Evolutionary conservation across 352 stramenopile genomes (phyloP).

Genomic region (Pythium grandisporangium): DNA sequence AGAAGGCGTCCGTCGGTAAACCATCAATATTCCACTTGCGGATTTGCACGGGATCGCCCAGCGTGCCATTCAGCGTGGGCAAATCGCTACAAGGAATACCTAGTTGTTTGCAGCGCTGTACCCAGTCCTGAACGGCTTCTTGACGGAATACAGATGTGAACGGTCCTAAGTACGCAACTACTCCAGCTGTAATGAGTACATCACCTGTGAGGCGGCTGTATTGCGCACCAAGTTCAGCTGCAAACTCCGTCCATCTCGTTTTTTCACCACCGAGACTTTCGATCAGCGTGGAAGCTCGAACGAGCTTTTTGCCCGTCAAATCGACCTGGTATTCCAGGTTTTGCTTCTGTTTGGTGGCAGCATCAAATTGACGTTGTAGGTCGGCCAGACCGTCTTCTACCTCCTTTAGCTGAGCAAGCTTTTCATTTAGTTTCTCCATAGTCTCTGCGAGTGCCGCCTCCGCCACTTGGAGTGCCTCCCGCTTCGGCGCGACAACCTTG

Average conservation of each 20-base stretch:
- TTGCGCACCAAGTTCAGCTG: constrained; percentile 60
- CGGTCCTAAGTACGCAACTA: constrained; percentile 90
- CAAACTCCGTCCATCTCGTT: constrained; percentile 87
- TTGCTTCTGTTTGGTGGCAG: constrained; percentile 85
- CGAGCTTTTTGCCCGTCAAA: constrained; percentile 90
- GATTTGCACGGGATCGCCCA: constrained; percentile 89
- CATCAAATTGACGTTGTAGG: constrained; percentile 84
- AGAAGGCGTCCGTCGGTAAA: constrained; percentile 90
- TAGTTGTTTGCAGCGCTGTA: constrained; percentile 62
- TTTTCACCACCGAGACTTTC: constrained; percentile 91
- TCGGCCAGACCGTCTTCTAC: constrained; percentile 87
- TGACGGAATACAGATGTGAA: constrained; percentile 88
- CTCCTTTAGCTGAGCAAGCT: constrained; percentile 85
- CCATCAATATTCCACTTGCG: constrained; percentile 94
- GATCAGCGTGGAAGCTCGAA: constrained; percentile 89
- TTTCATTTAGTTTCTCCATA: constrained; percentile 87
- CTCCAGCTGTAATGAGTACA: constrained; percentile 86
- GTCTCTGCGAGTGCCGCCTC: constrained; percentile 83
- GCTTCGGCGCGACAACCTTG: constrained; percentile 90
- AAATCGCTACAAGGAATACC: constrained; percentile 79
- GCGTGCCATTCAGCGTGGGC: constrained; percentile 77
- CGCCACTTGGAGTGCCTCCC: constrained; percentile 76
- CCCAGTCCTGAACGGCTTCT: constrained; percentile 74
- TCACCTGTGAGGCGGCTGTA: constrained; percentile 90
- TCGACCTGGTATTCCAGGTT: constrained; percentile 90